Percentiles rank a stretch among this genome's conserved stretches.
Evolutionary conservation across 2,329 filamentous ascomycete species (phyloP).

Genomic region (Hymenoscyphus scutula): DNA sequence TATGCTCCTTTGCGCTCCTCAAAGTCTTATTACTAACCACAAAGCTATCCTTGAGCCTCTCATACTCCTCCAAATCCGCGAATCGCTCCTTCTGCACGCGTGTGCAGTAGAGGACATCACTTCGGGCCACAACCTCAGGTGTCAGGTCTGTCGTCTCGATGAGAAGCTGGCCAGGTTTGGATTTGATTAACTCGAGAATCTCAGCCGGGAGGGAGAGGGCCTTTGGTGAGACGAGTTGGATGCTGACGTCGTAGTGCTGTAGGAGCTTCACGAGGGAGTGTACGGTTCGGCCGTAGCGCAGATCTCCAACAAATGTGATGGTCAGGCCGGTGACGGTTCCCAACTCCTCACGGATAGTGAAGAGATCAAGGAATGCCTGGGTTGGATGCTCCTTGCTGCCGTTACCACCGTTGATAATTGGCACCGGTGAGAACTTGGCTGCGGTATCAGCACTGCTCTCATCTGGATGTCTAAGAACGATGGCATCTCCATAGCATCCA

Average conservation of each 20-base stretch:
- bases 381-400: slow-evolving; percentile 95
- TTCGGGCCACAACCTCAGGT: slow-evolving; percentile 78
- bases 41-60: slow-evolving; percentile 83
- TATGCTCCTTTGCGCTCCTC: slow-evolving; percentile 86
- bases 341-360: slow-evolving; percentile 96
- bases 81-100: slow-evolving; percentile 97
- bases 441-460: slow-evolving; percentile 78
- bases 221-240: slow-evolving; percentile 86
- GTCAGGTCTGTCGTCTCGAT: slow-evolving; percentile 76
- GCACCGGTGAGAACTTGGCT: slow-evolving; percentile 82
- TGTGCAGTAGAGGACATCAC: slow-evolving; percentile 95
- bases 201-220: slow-evolving; percentile 73
- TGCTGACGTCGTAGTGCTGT: slow-evolving; percentile 89
- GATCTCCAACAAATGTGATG: slow-evolving; percentile 92
- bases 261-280: slow-evolving; percentile 94
- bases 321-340: slow-evolving; percentile 93
- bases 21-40: slow-evolving; percentile 87
- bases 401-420: slow-evolving; percentile 96
- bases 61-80: slow-evolving; percentile 74
- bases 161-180: slow-evolving; percentile 70
- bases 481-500: slow-evolving; percentile 89
- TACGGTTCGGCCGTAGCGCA: slow-evolving; percentile 89
- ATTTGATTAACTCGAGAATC: slow-evolving; percentile 68
- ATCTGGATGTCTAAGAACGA: slow-evolving; percentile 92
- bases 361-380: slow-evolving; percentile 94